Base-by-base conservation (phyloP, 352 stramenopile genomes). In the Globisporangium paddicum region DNA sequence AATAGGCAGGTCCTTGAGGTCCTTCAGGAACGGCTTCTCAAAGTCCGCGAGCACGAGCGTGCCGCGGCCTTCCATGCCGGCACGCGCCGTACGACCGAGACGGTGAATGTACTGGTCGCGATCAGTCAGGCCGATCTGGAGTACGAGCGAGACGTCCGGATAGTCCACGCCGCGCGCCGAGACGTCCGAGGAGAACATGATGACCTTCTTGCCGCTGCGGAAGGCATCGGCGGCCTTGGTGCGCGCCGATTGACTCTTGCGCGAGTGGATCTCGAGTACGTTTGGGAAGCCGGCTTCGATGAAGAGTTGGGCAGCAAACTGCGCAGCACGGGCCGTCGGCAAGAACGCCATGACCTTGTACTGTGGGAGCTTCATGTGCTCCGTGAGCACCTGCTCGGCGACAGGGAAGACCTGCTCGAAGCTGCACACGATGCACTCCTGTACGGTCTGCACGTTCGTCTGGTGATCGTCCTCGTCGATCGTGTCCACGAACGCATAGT, bases 281-380 rank as follows among this genome's bases (percentile, higher is more conserved):
- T 76, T 72, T 37, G 73, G 69, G 57, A 85, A 90, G 1, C 78
- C 77, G n/a, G 79, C 77, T 16, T 69, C 70, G 25, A 78, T 76
- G 63, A 98, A 97, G 35, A 98, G 80, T 58, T 97, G 79, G 7
- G 90, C 83, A 70, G 92, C 91, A 67, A 97, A 96, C 54, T 87
- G 73, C 0, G 90, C 88, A 8, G 93, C 75, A 40, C 91, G 82
- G 23, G 91, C 90, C 7, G 91, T 97, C 7, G 87, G 88, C 71
- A 97, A 96, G 73, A 99, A 98, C 8, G 98, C 79, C 58, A 99
- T 95, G 34, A 98, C 79, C 82, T 98, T 98, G 83, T 96, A 98
- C 46, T 52, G 70, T 23, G 63, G 57, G 10, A 69, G 63, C 53
- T 82, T 74, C 46, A 84, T 95, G 65, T 96, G 79, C 42, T 90